Evolutionary conservation across 108 stramenopile genomes (phyloP), one percentile per base, ranked within the genome.

Genomic region (Bacterosira constricta): DNA sequence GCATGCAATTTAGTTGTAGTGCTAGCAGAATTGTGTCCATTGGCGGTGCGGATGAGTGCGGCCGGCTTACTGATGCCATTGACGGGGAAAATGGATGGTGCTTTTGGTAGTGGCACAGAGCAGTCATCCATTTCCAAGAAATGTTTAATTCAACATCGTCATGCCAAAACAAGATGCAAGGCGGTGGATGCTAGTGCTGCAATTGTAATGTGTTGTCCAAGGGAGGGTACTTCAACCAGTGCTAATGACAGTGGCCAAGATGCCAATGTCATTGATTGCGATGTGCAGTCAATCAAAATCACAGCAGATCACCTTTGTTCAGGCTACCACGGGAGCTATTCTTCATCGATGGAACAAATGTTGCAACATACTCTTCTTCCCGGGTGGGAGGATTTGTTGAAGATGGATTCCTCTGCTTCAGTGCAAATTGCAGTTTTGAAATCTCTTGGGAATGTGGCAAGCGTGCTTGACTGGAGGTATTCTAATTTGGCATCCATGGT

Each of bases 181-280:
- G 75, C 75, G 8, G 61, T 77, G n/a, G 18, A 49, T 47, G 62
- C 76, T 9, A 77, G 76, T 56, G 41, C 38, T 46, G 76, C 60
- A 0, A 77, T 77, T 37, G 60, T 69, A 0, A 15, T 69, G 30
- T 77, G 76, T 42, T 69, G 75, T 39, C 66, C 38, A 23, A 51
- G 44, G 18, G 26, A 41, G 26, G 44, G 29, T 39, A 4, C 2
- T 30, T 9, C 39, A 27, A 27, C 8, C 26, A 27, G 32, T 32
- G 31, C 32, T 35, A 29, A 42, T 26, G 52, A 44, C 29, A 15
- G 13, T 49, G 27, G 18, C 12, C 15, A 23, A 3, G 35, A 38
- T 49, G 51, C 30, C 25, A 20, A 13, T 50, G 8, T 60, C 25
- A 23, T 7, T 4, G 8, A 42, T 8, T 6, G 20, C 26, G 1